Base-by-base conservation (phyloP, 331 rosid species). In the Dryas integrifolia region DNA sequence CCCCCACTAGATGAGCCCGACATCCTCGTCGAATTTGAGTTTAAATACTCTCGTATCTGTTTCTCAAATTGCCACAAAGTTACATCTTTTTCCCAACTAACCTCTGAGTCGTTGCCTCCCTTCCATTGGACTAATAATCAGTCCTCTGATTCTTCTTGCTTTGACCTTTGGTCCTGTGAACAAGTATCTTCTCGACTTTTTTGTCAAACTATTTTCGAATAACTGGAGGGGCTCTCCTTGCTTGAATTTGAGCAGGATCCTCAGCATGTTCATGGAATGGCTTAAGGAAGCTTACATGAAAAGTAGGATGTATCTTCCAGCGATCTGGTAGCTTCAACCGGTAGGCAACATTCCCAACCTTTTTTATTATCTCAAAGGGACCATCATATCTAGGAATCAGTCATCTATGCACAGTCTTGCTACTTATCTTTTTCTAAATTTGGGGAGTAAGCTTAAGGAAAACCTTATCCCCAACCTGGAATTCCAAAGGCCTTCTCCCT, bases 11-110 rank as follows among this genome's bases (percentile, higher is more conserved):
- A 38, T 3, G 39, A 40, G 16, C 39, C 6, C 35, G 47, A 70
- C 18, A 15, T 5, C 64, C 64, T 70, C 65, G 47, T 70, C 44
- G 63, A 10, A 4, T 39, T 16, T 24, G 64, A 7, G 6, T 35
- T 5, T 0, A n/a, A 5, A 9, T 59, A 47, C 0, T 35, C 15
- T 0, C 1, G 2, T 0, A 69, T 6, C 1, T 35, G 7, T 1
- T 39, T n/a, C 7, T 69, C n/a, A 15, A 69, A 69, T 2, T 41
- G 45, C 45, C 45, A 41, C 4, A 41, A 6, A 6, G 45, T 41
- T 41, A 41, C 45, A 41, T 41, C 45, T 6, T 0, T 41, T 41
- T 41, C 45, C 45, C 45, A 41, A 2, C 45, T 41, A 4, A 6
- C 40, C 1, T 69, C 11, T 2, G 39, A 2, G 4, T 18, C 4